These are phyloP conservation scores for Moesziomyces parantarcticus DNA, from an alignment of 1,284 basidiomycete species.

Conservation along the genomic window DNA sequence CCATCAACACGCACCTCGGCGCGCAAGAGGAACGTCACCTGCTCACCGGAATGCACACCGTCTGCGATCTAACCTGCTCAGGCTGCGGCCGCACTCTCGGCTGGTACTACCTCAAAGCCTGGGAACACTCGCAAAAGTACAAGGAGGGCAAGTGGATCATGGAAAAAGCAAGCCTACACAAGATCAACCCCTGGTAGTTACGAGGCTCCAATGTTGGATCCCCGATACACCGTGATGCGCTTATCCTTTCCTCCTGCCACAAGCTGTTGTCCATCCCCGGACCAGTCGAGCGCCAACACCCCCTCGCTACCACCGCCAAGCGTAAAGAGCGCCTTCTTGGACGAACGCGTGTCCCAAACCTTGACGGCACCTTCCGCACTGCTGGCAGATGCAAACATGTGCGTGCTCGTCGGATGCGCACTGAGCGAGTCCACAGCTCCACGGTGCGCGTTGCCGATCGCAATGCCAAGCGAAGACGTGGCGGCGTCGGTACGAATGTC, in stretches of 20 bases:
- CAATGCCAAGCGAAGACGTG: conserved; percentile 12
- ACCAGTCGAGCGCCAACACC: conserved; percentile 61
- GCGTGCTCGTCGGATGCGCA: conserved; percentile 44
- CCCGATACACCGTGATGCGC: conserved; percentile 45
- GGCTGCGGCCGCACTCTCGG: conserved; percentile 82
- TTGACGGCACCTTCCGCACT: conserved; percentile 52
- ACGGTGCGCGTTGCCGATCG: conserved; percentile 48
- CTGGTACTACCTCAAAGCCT: conserved; percentile 85
- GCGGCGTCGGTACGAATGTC: conserved; percentile 41
- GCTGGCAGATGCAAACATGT: conserved; percentile 53
- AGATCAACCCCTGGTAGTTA: conserved; percentile 79
- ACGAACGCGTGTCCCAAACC: conserved; percentile 61
- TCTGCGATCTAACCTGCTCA: conserved; percentile 79
- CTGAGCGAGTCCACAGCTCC: conserved; percentile 49
- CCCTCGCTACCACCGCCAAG: conserved; percentile 40
- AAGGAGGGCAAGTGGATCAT: conserved; percentile 84
- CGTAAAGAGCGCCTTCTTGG: conserved; percentile 61
- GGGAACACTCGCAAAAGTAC: conserved; percentile 82
- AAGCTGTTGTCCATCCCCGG: conserved; percentile 52
- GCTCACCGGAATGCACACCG: conserved; percentile 83
- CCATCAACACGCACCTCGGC: conserved; percentile 79
- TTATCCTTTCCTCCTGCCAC: conserved; percentile 65
- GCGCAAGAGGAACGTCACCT: conserved; percentile 80
- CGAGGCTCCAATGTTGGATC: conserved; percentile 30
- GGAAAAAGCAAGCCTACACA: conserved; percentile 80